Evolutionary conservation across 1,284 basidiomycete species (phyloP).

Genomic region (Leccinum fallax): DNA sequence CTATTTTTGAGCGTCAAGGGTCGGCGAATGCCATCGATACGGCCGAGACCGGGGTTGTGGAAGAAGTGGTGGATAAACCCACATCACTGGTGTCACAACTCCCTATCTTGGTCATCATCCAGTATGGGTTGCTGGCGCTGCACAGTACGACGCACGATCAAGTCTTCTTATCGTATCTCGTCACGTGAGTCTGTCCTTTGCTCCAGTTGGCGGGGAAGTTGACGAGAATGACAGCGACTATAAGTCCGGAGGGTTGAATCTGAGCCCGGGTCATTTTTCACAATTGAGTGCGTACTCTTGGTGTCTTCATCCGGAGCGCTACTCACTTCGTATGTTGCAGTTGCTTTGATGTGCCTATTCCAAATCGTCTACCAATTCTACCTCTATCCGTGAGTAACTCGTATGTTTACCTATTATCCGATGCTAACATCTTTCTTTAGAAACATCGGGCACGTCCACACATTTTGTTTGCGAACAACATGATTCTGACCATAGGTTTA

Average conservation of each 20-base stretch:
- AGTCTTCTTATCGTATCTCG: conserved; percentile 80
- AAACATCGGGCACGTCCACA: conserved; percentile 53
- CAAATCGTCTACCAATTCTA: conserved; percentile 85
- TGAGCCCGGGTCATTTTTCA: conserved; percentile 81
- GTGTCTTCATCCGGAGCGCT: background rate
- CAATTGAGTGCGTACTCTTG: conserved; percentile 67
- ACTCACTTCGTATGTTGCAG: conserved; percentile 38
- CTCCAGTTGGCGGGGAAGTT: background rate
- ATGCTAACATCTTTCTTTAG: conserved; percentile 31
- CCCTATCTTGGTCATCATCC: conserved; percentile 71
- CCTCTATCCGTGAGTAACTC: conserved; percentile 73
- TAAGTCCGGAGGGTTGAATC: conserved; percentile 68
- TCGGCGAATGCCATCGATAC: conserved; percentile 7
- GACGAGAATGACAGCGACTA: conserved; percentile 54
- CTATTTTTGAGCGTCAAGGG: conserved; percentile 50
- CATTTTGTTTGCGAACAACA: conserved; percentile 6
- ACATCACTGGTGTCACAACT: conserved; percentile 67
- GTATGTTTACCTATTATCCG: conserved; percentile 15
- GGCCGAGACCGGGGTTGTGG: conserved; percentile 10
- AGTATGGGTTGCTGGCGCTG: conserved; percentile 78
- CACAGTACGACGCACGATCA: conserved; percentile 87
- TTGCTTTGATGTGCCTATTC: conserved; percentile 79
- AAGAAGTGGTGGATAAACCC: conserved; percentile 38
- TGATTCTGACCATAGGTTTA: conserved; percentile 29
- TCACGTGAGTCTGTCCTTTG: conserved; percentile 57